Evolutionary conservation across 106 monocot species (phyloP), one percentile per base, ranked within the genome.

Genomic region (Gastrodia elata): DNA sequence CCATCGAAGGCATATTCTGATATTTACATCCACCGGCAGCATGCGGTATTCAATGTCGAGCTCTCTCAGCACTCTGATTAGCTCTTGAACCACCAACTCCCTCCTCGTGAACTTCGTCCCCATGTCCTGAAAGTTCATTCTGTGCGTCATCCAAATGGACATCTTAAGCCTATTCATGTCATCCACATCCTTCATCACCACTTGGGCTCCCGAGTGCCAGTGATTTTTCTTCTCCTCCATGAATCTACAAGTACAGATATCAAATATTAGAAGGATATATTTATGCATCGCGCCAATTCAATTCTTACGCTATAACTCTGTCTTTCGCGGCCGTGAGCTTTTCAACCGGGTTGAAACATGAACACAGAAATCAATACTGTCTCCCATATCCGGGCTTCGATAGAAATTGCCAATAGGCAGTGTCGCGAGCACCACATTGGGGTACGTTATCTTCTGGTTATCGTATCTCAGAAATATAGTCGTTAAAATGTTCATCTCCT

Each of bases 401-500:
- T 90, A 96, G 56, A 39, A 84, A 49, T 96, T 96, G 68, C 80
- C 73, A n/a, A 96, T 96, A 8, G 82, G 75, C 58, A 73, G 64
- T 22, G 79, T 79, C 38, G 89, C 80, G 15, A 96, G 84, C 64
- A 83, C 71, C 34, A 42, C 84, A 34, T 96, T 96, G 5, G 92
- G 95, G 78, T 90, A 96, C 35, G 78, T 77, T 37, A 96, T 81
- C 73, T 96, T 96, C 67, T 79, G 80, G 72, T 87, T 87, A 68
- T 96, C 95, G 8, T 72, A 85, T 79, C 85, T 81, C 78, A 95
- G 55, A 72, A 96, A 92, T 1, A 92, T 39, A n/a, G 92, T 96
- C 33, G 92, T 86, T 68, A 92, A 26, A 57, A 96, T 96, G 72
- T 96, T 92, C 95, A 96, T 96, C 74, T 96, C 92, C 71, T 96